A percentile compares a stretch with the other conserved stretches of the same genome.
These are phyloP conservation scores for Zalaria sp. DNA, from an alignment of 2,329 filamentous ascomycete genomes.

Conservation along the genomic window DNA sequence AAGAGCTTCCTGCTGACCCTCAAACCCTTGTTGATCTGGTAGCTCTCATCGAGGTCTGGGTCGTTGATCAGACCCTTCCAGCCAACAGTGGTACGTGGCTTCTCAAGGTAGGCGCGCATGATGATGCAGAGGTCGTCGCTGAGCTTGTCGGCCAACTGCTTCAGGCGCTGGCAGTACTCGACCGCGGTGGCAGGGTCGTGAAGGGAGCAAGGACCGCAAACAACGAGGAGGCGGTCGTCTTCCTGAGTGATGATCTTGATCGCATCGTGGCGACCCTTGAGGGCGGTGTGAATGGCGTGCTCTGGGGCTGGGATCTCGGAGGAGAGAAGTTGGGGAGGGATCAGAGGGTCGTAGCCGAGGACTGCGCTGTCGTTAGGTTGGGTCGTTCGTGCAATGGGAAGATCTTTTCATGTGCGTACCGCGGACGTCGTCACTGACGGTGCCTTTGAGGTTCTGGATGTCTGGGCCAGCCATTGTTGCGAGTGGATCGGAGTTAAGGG, in stretches of 20 bases:
- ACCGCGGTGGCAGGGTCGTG: conserved; percentile 82
- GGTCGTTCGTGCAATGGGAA: conserved; percentile 9
- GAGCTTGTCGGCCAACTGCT: conserved; percentile 64
- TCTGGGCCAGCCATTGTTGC: conserved; percentile 7
- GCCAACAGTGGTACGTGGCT: conserved; percentile 92
- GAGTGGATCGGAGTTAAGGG: background rate
- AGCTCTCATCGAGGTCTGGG: conserved; percentile 91
- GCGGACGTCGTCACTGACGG: conserved; percentile 37
- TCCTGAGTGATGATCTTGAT: conserved; percentile 65
- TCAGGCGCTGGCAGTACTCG: conserved; percentile 74
- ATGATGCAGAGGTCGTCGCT: conserved; percentile 76
- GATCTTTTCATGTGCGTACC: conserved; percentile 22
- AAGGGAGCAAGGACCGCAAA: conserved; percentile 92
- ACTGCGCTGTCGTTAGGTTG: conserved; percentile 37
- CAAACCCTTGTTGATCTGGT: conserved; percentile 97
- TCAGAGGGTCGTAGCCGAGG: conserved; percentile 84
- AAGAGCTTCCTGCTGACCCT: conserved; percentile 87
- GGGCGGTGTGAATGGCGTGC: conserved; percentile 50
- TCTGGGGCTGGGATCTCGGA: conserved; percentile 61
- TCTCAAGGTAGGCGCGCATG: conserved; percentile 98
- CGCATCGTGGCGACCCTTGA: conserved; percentile 55
- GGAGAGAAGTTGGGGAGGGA: conserved; percentile 74
- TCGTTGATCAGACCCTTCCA: conserved; percentile 99
- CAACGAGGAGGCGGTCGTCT: conserved; percentile 79
- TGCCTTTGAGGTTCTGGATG: conserved; percentile 13